These are phyloP conservation scores for Alternaria gansuensis DNA, from an alignment of 2,329 filamentous ascomycete genomes.

Conservation along the genomic window DNA sequence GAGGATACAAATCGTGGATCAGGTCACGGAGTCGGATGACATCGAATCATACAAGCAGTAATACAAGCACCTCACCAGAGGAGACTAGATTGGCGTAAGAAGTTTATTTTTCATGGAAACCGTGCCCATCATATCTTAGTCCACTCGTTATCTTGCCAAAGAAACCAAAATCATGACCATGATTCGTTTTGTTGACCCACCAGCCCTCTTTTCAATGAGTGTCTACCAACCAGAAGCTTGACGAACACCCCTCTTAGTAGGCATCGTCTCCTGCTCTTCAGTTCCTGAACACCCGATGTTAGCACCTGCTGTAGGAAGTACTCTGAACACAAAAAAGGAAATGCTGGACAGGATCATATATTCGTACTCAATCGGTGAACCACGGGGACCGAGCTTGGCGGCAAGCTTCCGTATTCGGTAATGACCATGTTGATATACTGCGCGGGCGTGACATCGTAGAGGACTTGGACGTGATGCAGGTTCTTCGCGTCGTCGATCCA, in stretches of 20 bases:
- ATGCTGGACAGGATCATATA: slow-evolving; percentile 33
- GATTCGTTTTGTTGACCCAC: not conserved
- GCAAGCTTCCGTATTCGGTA: slow-evolving; percentile 87
- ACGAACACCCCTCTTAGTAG: slow-evolving; percentile 19
- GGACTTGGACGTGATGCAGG: slow-evolving; percentile 73
- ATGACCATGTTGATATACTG: slow-evolving; percentile 88
- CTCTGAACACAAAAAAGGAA: slow-evolving; percentile 17
- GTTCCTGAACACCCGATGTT: slow-evolving; percentile 23
- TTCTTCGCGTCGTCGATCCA: slow-evolving; percentile 51
- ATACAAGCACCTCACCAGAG: not conserved
- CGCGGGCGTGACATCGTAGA: slow-evolving; percentile 92
- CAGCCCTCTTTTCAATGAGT: not conserved
- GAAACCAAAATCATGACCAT: not conserved
- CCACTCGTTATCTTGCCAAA: not conserved
- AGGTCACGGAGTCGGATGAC: not conserved
- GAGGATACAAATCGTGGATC: not conserved
- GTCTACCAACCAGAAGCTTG: slow-evolving; percentile 20
- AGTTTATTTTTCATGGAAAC: not conserved
- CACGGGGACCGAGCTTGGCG: slow-evolving; percentile 83
- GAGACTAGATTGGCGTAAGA: not conserved
- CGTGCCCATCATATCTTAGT: not conserved
- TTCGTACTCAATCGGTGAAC: slow-evolving; percentile 67
- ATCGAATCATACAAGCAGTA: slow-evolving; percentile 2
- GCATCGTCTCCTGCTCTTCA: slow-evolving; percentile 22
- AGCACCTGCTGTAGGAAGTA: slow-evolving; percentile 12